Percentiles rank a stretch among this genome's conserved stretches.
Evolutionary conservation across 805 yeast species (phyloP).

Genomic region (Ogataea allantospora): DNA sequence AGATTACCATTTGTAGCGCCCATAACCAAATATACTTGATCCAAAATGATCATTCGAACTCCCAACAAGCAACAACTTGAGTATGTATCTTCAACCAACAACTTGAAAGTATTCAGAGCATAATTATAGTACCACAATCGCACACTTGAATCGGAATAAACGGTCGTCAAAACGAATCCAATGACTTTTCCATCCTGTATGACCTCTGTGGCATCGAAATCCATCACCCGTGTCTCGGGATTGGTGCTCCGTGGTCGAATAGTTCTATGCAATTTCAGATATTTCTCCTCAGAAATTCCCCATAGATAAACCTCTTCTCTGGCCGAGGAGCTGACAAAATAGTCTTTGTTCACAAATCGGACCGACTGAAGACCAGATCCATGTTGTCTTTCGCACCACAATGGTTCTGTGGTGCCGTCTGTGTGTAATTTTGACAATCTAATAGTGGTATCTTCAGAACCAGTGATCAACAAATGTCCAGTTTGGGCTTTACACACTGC

Average conservation of each 20-base stretch:
- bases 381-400: constrained; percentile 73
- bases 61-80: constrained; percentile 76
- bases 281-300: constrained; percentile 47
- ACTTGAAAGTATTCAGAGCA: constrained; percentile 37
- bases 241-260: constrained; percentile 53
- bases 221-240: constrained; percentile 92
- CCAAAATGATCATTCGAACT: constrained; percentile 41
- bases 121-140: constrained; percentile 58
- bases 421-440: constrained; percentile 45
- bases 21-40: constrained; percentile 40
- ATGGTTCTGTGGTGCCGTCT: constrained; percentile 44
- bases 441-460: constrained; percentile 86
- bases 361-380: constrained; percentile 85
- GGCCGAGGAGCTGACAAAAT: constrained; percentile 63
- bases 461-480: constrained; percentile 58
- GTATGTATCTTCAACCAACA: constrained; percentile 52
- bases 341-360: constrained; percentile 52
- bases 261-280: constrained; percentile 47
- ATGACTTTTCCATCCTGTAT: constrained; percentile 15
- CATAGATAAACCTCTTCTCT: constrained; percentile 87
- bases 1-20: constrained; percentile 86
- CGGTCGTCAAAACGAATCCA: constrained; percentile 61
- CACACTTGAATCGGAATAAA: constrained; percentile 82
- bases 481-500: constrained; percentile 41
- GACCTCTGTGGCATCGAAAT: constrained; percentile 54